A percentile compares a stretch with the other conserved stretches of the same genome.
These are phyloP conservation scores for Dipodascus geniculatus DNA, from an alignment of 805 yeast species.

Conservation along the genomic window DNA sequence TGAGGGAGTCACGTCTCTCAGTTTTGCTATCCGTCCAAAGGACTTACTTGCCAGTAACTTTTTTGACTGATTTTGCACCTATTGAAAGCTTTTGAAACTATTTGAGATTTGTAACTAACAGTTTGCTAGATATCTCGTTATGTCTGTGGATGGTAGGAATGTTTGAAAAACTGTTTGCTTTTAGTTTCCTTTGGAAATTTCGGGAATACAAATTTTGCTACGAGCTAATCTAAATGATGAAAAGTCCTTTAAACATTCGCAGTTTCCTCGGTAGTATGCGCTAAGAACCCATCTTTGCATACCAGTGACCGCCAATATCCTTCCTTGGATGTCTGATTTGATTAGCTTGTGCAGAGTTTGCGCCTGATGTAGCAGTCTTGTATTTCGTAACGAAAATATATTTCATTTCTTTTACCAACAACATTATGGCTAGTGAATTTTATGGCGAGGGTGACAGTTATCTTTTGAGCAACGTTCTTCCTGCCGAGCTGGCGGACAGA, in stretches of 20 bases:
- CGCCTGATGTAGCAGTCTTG: neutral
- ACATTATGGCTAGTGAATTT: too few species aligned
- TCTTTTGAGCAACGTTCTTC: neutral
- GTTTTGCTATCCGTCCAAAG: neutral
- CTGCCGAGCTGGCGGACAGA: neutral
- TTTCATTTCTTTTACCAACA: too few species aligned
- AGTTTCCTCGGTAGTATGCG: slow-evolving; percentile 2
- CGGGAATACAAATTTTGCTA: neutral
- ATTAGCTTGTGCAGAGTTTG: neutral
- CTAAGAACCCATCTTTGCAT: slow-evolving; percentile 2
- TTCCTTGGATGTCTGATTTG: slow-evolving; percentile 1
- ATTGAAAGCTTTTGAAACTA: neutral
- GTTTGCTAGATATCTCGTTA: neutral
- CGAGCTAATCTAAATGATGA: neutral
- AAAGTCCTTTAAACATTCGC: slow-evolving; percentile 1
- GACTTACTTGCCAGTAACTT: slow-evolving; percentile 1
- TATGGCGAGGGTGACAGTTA: neutral
- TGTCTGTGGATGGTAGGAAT: neutral
- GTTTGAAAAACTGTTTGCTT: neutral
- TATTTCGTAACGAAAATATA: neutral
- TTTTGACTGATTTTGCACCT: neutral
- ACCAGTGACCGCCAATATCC: slow-evolving; percentile 2
- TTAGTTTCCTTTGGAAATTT: too few species aligned
- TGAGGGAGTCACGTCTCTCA: neutral
- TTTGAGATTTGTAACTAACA: neutral